Base-by-base conservation (phyloP, 495 filamentous ascomycete species). In the Darksidea phi region DNA sequence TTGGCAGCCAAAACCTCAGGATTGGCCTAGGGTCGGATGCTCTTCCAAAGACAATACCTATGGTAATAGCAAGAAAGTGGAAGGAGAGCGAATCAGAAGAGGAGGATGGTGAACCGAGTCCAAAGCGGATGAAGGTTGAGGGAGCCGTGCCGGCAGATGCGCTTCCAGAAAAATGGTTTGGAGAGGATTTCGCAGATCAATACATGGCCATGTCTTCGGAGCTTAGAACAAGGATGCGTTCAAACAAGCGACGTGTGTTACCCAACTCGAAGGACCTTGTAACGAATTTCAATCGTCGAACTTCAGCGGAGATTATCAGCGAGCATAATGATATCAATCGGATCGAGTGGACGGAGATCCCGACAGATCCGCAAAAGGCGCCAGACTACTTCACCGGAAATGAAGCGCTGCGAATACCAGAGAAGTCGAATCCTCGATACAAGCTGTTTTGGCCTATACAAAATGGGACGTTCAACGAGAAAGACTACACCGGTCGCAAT, bases 231-330 rank as follows among this genome's bases (percentile, higher is more conserved):
- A 88, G 87, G 49, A 95, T 97, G 91, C 87, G 93, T 51, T 79
- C 82, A 58, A 96, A 95, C 76, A 97, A 96, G 77, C 85, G 88
- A 52, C 86, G 92, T 63, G 90, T 96, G 15, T 77, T 97, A 20
- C 94, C 95, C 20, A 97, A 97, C 73, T 95, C 92, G 0, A 96
- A 95, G 70, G 94, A 97, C 61, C 78, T 95, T 63, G 91, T 95
- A 1, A 81, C 93, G 54, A 97, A 95, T 71, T 97, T 86, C 76
- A 98, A 98, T 71, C 82, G 88, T 37, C 82, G 88, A 37, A 88
- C 83, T 0, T 81, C 84, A 17, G 86, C 91, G 6, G 93, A 97
- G 61, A 83, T 80, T 23, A 97, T 98, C 43, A 84, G 87, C 2
- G 89, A 93, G 66, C 94, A 98, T 72, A 97, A 97, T 67, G 94